phyloP scores from a whole-genome alignment of 345 rosid genomes.

The Heritiera fomes region DNA sequence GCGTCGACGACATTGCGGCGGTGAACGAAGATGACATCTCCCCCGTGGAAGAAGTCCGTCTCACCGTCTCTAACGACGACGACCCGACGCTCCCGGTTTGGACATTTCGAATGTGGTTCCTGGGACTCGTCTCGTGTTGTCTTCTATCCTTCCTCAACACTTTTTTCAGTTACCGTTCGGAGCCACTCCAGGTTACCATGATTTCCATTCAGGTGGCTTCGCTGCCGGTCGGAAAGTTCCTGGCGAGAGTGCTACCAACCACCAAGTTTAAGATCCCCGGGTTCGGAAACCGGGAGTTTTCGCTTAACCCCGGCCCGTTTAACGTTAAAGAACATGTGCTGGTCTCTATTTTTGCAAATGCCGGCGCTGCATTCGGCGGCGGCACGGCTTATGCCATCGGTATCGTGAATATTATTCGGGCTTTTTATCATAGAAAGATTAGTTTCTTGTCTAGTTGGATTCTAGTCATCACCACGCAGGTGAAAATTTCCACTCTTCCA shows the following conservation, averaged over 20 bases:
- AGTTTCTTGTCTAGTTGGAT: slow-evolving; percentile 60
- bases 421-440: slow-evolving; percentile 52
- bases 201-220: slow-evolving; percentile 64
- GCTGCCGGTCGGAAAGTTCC: slow-evolving; percentile 47
- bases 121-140: slow-evolving; percentile 51
- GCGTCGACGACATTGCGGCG: neutral
- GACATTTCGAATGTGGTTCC: slow-evolving; percentile 66
- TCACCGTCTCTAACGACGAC: slow-evolving; percentile 51
- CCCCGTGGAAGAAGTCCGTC: slow-evolving; percentile 58
- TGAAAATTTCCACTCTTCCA: neutral
- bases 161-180: slow-evolving; percentile 59
- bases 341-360: slow-evolving; percentile 56
- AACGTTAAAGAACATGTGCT: slow-evolving; percentile 53
- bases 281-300: slow-evolving; percentile 32
- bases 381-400: slow-evolving; percentile 60
- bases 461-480: slow-evolving; percentile 66
- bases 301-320: slow-evolving; percentile 53
- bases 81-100: slow-evolving; percentile 58
- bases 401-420: slow-evolving; percentile 53
- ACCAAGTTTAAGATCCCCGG: slow-evolving; percentile 39
- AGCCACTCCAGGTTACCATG: slow-evolving; percentile 54
- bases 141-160: slow-evolving; percentile 67
- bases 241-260: slow-evolving; percentile 40
- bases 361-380: slow-evolving; percentile 51
- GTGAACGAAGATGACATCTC: slow-evolving; percentile 43